A percentile compares a stretch with the other conserved stretches of the same genome.
Evolutionary conservation across 768 basidiomycete genomes (phyloP).

Genomic region (Boletellus emodensis): DNA sequence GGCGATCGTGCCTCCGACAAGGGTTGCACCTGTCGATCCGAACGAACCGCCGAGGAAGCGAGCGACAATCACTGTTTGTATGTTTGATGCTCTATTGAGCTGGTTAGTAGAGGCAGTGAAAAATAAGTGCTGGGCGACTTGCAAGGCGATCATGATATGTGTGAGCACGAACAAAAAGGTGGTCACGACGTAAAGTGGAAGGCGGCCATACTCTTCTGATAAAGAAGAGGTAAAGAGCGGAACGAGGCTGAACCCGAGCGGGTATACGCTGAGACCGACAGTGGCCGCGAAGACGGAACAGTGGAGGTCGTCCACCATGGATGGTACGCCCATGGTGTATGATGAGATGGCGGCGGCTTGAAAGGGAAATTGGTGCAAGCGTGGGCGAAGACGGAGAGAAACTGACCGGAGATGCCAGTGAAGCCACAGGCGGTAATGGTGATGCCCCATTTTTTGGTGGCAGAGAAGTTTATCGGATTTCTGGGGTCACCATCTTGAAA

Average conservation of each 20-base stretch:
- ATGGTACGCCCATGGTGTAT: constrained; percentile 52
- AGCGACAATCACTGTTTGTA: constrained; percentile 61
- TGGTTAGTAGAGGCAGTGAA: constrained; percentile 3
- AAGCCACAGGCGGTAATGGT: constrained; percentile 34
- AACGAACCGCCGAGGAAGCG: constrained; percentile 65
- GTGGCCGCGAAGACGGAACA: constrained; percentile 45
- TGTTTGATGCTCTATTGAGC: constrained; percentile 35
- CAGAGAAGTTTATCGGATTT: constrained; percentile 39
- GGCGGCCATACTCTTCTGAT: constrained; percentile 70
- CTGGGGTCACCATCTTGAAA: constrained; percentile 36
- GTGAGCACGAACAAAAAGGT: constrained; percentile 46
- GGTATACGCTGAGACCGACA: constrained; percentile 49
- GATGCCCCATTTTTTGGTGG: constrained; percentile 40
- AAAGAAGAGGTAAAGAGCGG: constrained; percentile 66
- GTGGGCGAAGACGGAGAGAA: neutral
- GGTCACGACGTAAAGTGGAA: constrained; percentile 54
- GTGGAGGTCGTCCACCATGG: constrained; percentile 49
- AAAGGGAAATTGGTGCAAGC: neutral
- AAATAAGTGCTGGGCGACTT: constrained; percentile 3
- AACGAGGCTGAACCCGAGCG: constrained; percentile 57
- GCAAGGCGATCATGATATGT: constrained; percentile 41
- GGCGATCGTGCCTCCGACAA: constrained; percentile 72
- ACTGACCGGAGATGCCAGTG: constrained; percentile 31
- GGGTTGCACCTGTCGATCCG: constrained; percentile 65
- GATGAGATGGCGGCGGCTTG: constrained; percentile 48